Evolutionary conservation across 345 rosid species (phyloP).

Genomic region (Lumnitzera littorea): DNA sequence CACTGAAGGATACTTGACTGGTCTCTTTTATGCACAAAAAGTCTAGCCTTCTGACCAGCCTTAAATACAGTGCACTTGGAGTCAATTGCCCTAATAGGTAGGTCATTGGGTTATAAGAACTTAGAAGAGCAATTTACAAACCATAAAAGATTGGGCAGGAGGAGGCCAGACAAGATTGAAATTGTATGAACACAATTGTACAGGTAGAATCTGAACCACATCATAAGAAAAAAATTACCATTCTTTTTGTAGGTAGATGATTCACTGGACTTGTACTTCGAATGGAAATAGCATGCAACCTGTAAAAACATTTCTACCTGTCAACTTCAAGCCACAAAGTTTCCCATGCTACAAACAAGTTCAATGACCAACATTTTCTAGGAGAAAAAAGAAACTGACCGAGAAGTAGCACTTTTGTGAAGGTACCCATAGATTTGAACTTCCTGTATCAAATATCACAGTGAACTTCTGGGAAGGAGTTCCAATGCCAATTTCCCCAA

Average conservation of each 20-base stretch:
- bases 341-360: neutral
- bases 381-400: slow-evolving; percentile 25
- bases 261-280: slow-evolving; percentile 63
- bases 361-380: neutral
- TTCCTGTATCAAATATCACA: slow-evolving; percentile 88
- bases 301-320: slow-evolving; percentile 19
- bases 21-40: too few relatives aligned
- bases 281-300: slow-evolving; percentile 84
- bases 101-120: too few relatives aligned
- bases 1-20: too few relatives aligned
- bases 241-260: slow-evolving; percentile 70
- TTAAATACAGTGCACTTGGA: too few relatives aligned
- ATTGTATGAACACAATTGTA: too few relatives aligned
- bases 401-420: slow-evolving; percentile 79
- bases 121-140: too few relatives aligned
- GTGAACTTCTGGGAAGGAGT: slow-evolving; percentile 86
- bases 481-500: slow-evolving; percentile 79
- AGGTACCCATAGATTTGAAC: slow-evolving; percentile 96
- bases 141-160: too few relatives aligned
- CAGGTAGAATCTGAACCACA: too few relatives aligned
- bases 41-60: too few relatives aligned
- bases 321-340: neutral
- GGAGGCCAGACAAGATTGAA: too few relatives aligned
- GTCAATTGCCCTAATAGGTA: too few relatives aligned
- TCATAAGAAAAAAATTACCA: slow-evolving; percentile 26